Conservation (phyloP, 352 stramenopile genomes). For the Pythium dissimile region DNA sequence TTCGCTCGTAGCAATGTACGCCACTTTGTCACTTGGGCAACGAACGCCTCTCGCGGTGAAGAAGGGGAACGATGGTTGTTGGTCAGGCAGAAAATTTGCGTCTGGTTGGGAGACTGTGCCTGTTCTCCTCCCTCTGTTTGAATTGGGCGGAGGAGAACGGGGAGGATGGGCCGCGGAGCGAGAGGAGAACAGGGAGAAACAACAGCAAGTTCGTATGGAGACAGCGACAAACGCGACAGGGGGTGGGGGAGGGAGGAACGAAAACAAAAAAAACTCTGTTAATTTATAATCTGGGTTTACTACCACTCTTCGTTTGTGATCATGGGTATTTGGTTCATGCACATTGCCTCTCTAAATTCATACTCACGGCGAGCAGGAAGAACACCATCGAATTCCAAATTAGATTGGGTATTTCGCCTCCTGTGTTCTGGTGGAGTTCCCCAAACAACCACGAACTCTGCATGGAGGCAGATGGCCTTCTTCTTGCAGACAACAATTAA, state of each 20-base stretch:
- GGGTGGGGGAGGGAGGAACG: slow-evolving; percentile 1
- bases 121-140: slow-evolving; percentile 6
- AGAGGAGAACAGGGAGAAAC: slow-evolving; percentile 13
- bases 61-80: slow-evolving; percentile 20
- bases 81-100: slow-evolving; percentile 23
- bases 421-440: slow-evolving; percentile 5
- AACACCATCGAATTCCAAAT: slow-evolving; percentile 15
- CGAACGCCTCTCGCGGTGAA: slow-evolving; percentile 11
- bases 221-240: slow-evolving; percentile 17
- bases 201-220: slow-evolving; percentile 7
- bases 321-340: background rate
- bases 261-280: slow-evolving; percentile 5
- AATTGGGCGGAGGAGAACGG: slow-evolving; percentile 5
- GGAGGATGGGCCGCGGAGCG: background rate
- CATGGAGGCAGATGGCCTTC: too few species aligned
- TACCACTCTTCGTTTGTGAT: background rate
- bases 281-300: background rate
- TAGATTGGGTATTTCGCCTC: background rate
- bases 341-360: background rate
- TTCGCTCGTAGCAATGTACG: slow-evolving; percentile 8
- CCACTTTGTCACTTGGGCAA: slow-evolving; percentile 25
- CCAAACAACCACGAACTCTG: too few species aligned
- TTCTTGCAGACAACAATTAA: background rate
- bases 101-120: slow-evolving; percentile 16
- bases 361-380: background rate